A percentile compares a stretch with the other conserved stretches of the same genome.
Evolutionary conservation across 179 eudicot species (phyloP).

Genomic region (Actinidia arguta): DNA sequence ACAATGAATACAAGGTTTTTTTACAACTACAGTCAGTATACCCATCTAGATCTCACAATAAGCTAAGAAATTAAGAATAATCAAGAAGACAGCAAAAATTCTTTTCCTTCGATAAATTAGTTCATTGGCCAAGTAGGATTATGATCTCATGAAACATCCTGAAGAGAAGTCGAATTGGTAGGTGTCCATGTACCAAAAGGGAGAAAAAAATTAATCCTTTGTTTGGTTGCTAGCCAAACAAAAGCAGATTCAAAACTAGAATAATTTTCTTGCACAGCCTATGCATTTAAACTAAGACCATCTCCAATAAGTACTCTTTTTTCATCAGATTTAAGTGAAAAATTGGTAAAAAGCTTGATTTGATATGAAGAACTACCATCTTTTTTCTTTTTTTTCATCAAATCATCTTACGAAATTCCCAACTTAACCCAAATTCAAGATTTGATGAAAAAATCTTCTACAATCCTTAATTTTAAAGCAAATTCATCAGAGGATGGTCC

Average conservation of each 20-base stretch:
- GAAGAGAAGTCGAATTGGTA: not conserved
- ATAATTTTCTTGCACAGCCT: not conserved
- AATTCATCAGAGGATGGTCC: no score
- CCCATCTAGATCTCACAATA: not conserved
- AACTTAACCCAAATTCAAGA: no score
- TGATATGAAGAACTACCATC: no score
- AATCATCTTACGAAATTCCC: no score
- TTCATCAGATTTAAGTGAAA: no score
- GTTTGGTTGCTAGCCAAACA: not conserved
- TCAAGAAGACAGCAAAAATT: not conserved
- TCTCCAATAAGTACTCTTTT: no score
- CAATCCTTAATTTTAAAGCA: no score
- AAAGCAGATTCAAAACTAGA: not conserved
- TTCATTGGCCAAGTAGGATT: not conserved
- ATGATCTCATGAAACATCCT: not conserved
- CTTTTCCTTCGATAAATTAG: not conserved
- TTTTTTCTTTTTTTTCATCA: no score
- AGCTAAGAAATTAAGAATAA: not conserved
- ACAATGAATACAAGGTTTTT: not conserved
- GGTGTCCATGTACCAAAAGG: not conserved
- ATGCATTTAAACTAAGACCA: not conserved
- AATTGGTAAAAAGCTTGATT: no score
- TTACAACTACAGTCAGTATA: not conserved
- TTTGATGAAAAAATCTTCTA: no score
- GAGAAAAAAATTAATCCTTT: not conserved